phyloP scores from a whole-genome alignment of 164 flowering plant genomes.

The Magnolia sinica region DNA sequence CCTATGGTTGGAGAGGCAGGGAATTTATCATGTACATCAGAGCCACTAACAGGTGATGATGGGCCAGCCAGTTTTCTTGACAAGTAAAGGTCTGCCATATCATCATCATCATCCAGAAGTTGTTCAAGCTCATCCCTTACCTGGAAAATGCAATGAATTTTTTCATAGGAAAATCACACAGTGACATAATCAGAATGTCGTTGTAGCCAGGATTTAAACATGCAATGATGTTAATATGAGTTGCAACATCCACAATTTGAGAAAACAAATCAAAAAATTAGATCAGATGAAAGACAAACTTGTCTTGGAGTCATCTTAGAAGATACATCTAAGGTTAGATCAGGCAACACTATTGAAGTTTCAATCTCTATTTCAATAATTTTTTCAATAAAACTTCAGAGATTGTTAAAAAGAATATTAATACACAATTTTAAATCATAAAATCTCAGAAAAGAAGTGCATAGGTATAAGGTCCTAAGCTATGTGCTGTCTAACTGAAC shows the following conservation, averaged over 20 bases:
- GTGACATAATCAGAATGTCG: too few relatives aligned
- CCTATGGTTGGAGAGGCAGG: conserved; percentile 70
- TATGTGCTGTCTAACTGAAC: too few relatives aligned
- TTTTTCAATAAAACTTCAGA: too few relatives aligned
- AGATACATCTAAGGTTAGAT: too few relatives aligned
- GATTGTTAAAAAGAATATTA: too few relatives aligned
- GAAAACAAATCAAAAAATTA: not conserved
- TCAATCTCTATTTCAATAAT: not conserved
- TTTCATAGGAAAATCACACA: not conserved
- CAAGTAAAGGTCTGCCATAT: conserved; percentile 93
- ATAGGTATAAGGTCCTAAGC: too few relatives aligned
- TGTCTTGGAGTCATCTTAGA: too few relatives aligned
- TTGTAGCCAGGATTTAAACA: not conserved
- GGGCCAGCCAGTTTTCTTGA: conserved; percentile 68
- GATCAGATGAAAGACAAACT: not conserved
- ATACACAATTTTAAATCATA: too few relatives aligned
- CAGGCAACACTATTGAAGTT: not conserved
- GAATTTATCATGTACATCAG: conserved; percentile 57
- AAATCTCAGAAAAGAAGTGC: too few relatives aligned
- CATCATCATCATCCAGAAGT: conserved; percentile 92
- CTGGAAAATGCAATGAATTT: conserved; percentile 25
- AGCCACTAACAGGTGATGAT: conserved; percentile 65
- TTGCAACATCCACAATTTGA: not conserved
- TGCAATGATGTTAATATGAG: not conserved
- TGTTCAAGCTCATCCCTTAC: conserved; percentile 98